These are phyloP conservation scores for Zoysia matrella DNA, from an alignment of 202 grass and related monocot species.

Conservation along the genomic window DNA sequence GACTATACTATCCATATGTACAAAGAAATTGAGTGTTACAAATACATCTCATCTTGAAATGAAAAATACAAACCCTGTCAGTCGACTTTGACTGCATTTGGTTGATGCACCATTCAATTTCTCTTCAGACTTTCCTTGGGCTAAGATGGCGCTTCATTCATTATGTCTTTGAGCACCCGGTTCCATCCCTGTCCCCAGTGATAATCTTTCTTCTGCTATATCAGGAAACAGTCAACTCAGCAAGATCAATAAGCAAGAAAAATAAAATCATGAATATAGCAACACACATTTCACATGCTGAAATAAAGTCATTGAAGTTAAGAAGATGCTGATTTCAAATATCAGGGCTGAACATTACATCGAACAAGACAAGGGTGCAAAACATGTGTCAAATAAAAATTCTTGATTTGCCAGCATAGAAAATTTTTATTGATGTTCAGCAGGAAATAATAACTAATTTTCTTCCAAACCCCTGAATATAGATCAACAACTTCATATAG, in stretches of 20 bases:
- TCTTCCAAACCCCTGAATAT: neutral
- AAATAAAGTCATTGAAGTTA: neutral
- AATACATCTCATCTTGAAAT: slow-evolving; percentile 1
- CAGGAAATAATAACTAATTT: slow-evolving; percentile 18
- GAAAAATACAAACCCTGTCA: slow-evolving; percentile 15
- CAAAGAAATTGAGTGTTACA: slow-evolving; percentile 31
- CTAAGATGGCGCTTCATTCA: slow-evolving; percentile 15
- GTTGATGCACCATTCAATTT: slow-evolving; percentile 18
- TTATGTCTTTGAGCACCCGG: slow-evolving; percentile 26
- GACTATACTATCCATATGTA: slow-evolving; percentile 43
- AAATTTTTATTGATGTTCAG: neutral
- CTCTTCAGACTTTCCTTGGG: slow-evolving; percentile 27
- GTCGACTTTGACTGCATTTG: neutral
- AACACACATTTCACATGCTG: slow-evolving; percentile 4
- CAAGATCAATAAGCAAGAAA: slow-evolving; percentile 11
- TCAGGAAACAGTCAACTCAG: slow-evolving; percentile 4
- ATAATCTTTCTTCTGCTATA: slow-evolving; percentile 42
- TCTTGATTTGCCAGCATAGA: neutral
- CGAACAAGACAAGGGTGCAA: slow-evolving; percentile 13
- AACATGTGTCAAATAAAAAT: slow-evolving; percentile 3
- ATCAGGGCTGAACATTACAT: slow-evolving; percentile 1
- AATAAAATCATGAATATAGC: neutral
- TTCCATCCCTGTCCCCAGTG: slow-evolving; percentile 27
- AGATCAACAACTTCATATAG: neutral
- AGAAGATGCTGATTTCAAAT: slow-evolving; percentile 7